These are phyloP conservation scores for Penicillium bialowiezense DNA, from an alignment of 495 filamentous ascomycete genomes.

Conservation along the genomic window DNA sequence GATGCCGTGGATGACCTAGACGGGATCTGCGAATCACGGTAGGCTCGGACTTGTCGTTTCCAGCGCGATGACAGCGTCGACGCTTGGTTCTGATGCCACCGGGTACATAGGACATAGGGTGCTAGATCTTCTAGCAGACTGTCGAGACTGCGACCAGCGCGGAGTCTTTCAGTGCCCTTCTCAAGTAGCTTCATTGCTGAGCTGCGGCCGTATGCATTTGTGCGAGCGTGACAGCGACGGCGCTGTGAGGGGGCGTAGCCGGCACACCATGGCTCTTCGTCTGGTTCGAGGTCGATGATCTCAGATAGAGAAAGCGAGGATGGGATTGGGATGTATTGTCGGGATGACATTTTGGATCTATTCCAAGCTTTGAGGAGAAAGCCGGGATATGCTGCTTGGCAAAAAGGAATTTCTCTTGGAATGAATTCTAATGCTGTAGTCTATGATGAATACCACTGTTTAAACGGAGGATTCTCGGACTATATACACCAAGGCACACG, in stretches of 20 bases:
- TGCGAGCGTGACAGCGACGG: conserved; percentile 23
- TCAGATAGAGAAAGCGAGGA: conserved; percentile 15
- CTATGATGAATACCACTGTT: no score
- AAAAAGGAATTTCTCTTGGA: neutral
- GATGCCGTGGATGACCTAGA: no score
- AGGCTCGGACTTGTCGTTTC: conserved; percentile 13
- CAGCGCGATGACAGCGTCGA: conserved; percentile 10
- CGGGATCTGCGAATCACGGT: conserved; percentile 5
- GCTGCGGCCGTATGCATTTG: conserved; percentile 13
- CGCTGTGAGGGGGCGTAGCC: conserved; percentile 22
- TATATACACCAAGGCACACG: no score
- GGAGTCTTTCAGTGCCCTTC: conserved; percentile 18
- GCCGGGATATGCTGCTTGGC: neutral
- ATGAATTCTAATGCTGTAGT: no score
- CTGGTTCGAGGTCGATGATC: conserved; percentile 25
- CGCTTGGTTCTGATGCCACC: conserved; percentile 27
- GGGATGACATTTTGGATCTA: conserved; percentile 2
- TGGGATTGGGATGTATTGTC: neutral
- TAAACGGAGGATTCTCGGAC: no score
- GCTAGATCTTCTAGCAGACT: conserved; percentile 21
- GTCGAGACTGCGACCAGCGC: conserved; percentile 14
- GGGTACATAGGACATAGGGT: conserved; percentile 23
- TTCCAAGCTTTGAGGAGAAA: neutral
- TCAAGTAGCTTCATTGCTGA: conserved; percentile 19
- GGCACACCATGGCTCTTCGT: conserved; percentile 21